Base-by-base conservation (phyloP, 257 asterid genomes). In the Marsdenia floribunda region DNA sequence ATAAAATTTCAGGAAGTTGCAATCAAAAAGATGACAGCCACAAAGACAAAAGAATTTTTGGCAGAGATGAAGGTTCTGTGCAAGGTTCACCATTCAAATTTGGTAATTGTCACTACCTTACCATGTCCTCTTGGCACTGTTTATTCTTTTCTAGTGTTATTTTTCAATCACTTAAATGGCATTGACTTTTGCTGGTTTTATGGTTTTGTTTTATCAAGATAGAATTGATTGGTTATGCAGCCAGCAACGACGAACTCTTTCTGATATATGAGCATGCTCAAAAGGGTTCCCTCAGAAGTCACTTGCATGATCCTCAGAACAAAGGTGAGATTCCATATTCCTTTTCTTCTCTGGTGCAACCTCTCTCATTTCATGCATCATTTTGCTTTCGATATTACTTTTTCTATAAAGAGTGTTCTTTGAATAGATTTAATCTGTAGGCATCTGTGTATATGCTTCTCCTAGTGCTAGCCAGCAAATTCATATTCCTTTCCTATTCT, bases 11-110 rank as follows among this genome's bases (percentile, higher is more conserved):
- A 95, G 99, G 97, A 92, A 86, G 98, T 90, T 73, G 96, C 97
- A 38, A 85, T 92, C 33, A 95, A 95, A 83, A 88, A 86, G 80
- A 95, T 95, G 99, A 89, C 88, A 33, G 89, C 93, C 64, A 90
- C 93, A n/a, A 90, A 92, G 76, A 89, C 98, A 8, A 92, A 88
- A 84, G 99, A 95, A 69, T 92, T 92, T 80, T 86, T 81, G 86
- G 93, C 96, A 19, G 99, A 95, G 87, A 90, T 89, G 94, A 95
- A 95, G 87, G 93, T 95, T 82, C 87, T 95, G 6, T 92, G 98
- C 91, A 95, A 88, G 87, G 99, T 95, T 83, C 99, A 95, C 79
- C 99, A 95, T 75, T 79, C 95, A 26, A 95, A 95, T 84, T 79
- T 95, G 99, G 99, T 95, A 90, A 84, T 53, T 80, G 71, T 83